A percentile compares a stretch with the other conserved stretches of the same genome.
These are phyloP conservation scores for Trichoderma orchidacearum DNA, from an alignment of 495 filamentous ascomycete genomes.

Conservation along the genomic window DNA sequence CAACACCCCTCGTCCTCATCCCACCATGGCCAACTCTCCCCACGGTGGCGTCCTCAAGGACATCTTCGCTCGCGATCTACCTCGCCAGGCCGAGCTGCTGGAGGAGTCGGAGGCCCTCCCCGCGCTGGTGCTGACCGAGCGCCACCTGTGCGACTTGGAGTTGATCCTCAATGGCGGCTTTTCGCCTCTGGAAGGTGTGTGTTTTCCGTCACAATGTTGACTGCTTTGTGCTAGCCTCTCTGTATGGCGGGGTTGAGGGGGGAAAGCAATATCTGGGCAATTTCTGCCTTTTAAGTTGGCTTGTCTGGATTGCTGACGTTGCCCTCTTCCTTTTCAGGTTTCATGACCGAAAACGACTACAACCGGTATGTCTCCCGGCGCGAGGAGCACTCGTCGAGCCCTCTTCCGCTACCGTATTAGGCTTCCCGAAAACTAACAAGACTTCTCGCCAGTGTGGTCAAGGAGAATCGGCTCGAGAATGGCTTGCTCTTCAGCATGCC, in stretches of 20 bases:
- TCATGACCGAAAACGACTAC: constrained; percentile 95
- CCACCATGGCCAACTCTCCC: constrained; percentile 54
- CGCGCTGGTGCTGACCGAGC: constrained; percentile 73
- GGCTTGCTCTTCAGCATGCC: constrained; percentile 95
- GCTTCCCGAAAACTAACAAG: constrained; percentile 8
- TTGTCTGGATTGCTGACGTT: not conserved
- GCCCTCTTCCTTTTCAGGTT: constrained; percentile 42
- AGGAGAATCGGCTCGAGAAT: constrained; percentile 69
- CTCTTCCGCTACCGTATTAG: constrained; percentile 3
- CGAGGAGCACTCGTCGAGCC: constrained; percentile 10
- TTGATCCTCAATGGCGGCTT: constrained; percentile 94
- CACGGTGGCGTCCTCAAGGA: constrained; percentile 98
- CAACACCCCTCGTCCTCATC: not conserved
- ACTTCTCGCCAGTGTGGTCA: constrained; percentile 55
- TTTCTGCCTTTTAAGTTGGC: too few relatives aligned
- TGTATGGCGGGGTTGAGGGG: not conserved
- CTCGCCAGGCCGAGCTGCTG: constrained; percentile 58
- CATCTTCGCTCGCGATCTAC: constrained; percentile 78
- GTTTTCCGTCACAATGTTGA: not conserved
- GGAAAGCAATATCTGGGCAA: not conserved
- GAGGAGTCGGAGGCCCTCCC: constrained; percentile 79
- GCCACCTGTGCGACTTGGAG: constrained; percentile 95
- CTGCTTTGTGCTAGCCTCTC: not conserved
- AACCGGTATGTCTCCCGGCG: constrained; percentile 46
- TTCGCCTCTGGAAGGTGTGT: constrained; percentile 87